Evolutionary conservation across 2,329 filamentous ascomycete genomes (phyloP).

Genomic region (Didymella exigua): DNA sequence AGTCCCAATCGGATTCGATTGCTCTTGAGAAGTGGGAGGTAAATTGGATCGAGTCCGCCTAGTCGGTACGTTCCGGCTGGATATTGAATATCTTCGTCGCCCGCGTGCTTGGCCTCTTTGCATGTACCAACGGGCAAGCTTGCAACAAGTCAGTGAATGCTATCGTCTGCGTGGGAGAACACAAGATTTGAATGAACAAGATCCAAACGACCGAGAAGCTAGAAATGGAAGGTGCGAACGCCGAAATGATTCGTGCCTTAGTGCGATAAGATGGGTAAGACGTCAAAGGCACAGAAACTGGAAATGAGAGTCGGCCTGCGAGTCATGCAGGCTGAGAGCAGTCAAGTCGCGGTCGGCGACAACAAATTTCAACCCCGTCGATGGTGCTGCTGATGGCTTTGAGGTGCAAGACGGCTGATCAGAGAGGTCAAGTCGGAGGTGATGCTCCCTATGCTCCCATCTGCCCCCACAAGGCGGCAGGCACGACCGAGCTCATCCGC

Average conservation of each 20-base stretch:
- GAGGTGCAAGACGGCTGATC: background rate
- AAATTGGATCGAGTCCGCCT: slow-evolving; percentile 35
- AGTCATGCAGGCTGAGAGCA: background rate
- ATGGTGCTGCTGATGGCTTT: background rate
- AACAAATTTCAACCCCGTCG: no score
- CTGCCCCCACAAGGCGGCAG: background rate
- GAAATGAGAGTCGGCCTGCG: slow-evolving; percentile 25
- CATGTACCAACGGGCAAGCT: slow-evolving; percentile 28
- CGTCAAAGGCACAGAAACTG: slow-evolving; percentile 26
- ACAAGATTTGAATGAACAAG: background rate
- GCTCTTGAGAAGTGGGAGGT: slow-evolving; percentile 18
- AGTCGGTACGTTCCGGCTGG: slow-evolving; percentile 32
- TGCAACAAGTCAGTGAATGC: background rate
- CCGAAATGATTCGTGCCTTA: background rate
- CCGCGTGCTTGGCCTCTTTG: slow-evolving; percentile 43
- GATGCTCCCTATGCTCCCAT: background rate
- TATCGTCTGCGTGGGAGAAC: background rate
- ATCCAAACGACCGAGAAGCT: background rate
- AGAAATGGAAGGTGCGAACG: background rate
- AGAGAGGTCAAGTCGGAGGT: background rate
- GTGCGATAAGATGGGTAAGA: background rate
- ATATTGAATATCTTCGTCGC: slow-evolving; percentile 45
- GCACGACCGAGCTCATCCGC: background rate
- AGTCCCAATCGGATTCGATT: slow-evolving; percentile 21
- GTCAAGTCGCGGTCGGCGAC: background rate